A percentile compares a stretch with the other conserved stretches of the same genome.
Conservation (phyloP, 2,329 filamentous ascomycete species). For the Alternaria arbusti region DNA sequence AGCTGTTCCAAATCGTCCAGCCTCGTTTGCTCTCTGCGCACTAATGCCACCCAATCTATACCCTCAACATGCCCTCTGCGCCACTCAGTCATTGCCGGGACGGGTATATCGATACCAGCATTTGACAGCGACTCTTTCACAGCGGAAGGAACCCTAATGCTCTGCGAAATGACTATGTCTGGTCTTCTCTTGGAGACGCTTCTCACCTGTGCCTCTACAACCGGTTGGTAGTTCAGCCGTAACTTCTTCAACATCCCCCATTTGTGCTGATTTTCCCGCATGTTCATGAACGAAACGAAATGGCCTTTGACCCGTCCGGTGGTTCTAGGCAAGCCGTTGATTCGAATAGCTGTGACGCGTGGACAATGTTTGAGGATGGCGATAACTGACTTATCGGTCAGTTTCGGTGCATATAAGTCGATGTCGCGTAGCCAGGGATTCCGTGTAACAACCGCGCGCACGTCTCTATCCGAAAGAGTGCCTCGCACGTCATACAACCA, state of each 20-base stretch:
- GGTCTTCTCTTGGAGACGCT: neutral
- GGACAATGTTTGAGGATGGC: neutral
- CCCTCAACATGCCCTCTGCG: neutral
- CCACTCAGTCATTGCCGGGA: neutral
- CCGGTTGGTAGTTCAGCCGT: neutral
- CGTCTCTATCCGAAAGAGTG: neutral
- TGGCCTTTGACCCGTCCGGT: neutral
- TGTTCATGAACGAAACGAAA: neutral
- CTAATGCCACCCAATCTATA: neutral
- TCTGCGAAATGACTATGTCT: too few species aligned
- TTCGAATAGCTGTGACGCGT: neutral
- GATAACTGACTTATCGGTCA: neutral
- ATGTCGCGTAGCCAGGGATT: neutral
- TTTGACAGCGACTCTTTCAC: neutral
- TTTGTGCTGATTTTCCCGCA: neutral
- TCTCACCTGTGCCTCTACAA: neutral
- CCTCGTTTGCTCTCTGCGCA: neutral
- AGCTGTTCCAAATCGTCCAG: neutral
- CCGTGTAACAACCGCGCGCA: neutral
- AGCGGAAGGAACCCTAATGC: too few species aligned
- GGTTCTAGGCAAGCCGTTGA: neutral
- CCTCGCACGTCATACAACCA: neutral
- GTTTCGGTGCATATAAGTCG: neutral
- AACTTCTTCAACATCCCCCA: neutral
- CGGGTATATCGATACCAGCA: neutral